Conservation (phyloP, 352 stramenopile species). For the Pythium insidiosum region DNA sequence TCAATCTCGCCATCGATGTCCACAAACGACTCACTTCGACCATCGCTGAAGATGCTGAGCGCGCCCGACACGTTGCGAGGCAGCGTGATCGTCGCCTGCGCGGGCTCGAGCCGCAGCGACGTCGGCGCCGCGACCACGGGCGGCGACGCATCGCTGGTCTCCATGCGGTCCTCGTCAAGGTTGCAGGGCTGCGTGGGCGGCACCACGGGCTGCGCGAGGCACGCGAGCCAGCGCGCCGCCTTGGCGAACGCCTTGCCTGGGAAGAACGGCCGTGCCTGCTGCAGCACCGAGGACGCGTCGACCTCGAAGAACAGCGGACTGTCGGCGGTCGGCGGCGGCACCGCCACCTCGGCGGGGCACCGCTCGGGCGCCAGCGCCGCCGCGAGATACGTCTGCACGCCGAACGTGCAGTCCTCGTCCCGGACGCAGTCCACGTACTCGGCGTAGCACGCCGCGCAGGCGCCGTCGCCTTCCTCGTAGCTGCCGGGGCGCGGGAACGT, state of each 20-base stretch:
- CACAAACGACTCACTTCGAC: too few species aligned
- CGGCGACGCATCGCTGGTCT: background rate
- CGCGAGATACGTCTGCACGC: conserved; percentile 22
- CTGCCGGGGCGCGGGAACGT: too few species aligned
- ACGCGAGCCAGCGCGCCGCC: conserved; percentile 22
- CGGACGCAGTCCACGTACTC: conserved; percentile 15
- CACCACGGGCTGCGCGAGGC: conserved; percentile 7
- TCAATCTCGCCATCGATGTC: too few species aligned
- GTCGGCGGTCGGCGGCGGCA: background rate
- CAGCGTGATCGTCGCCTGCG: too few species aligned
- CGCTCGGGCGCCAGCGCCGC: conserved; percentile 6
- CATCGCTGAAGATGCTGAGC: too few species aligned
- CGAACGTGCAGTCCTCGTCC: conserved; percentile 27
- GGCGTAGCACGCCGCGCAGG: too few species aligned
- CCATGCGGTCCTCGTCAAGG: conserved; percentile 3
- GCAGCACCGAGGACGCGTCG: conserved; percentile 8
- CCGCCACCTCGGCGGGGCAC: background rate
- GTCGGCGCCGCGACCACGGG: background rate
- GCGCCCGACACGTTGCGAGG: too few species aligned
- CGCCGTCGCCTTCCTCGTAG: too few species aligned
- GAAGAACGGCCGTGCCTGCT: conserved; percentile 19
- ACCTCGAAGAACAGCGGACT: background rate
- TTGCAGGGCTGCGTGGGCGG: too few species aligned
- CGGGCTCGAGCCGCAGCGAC: background rate
- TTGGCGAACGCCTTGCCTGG: conserved; percentile 16